These are phyloP conservation scores for Entomortierella beljakovae DNA, from an alignment of 192 early-diverging fungal genomes.

Conservation along the genomic window DNA sequence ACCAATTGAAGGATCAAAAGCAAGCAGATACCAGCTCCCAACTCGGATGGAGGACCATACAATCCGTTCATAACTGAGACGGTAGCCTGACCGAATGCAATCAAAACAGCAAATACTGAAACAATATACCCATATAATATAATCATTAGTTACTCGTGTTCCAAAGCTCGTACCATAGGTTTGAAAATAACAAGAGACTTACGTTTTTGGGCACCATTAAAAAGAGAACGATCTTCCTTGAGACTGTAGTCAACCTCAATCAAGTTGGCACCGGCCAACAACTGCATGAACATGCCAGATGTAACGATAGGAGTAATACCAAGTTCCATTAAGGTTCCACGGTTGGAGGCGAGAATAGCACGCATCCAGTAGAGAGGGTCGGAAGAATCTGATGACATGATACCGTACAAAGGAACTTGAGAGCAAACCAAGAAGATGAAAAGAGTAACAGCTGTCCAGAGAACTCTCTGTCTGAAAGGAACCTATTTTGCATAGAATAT, in stretches of 20 bases:
- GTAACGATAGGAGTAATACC: conserved; percentile 99
- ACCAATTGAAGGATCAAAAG: conserved; percentile 97
- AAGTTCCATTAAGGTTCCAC: conserved; percentile 99
- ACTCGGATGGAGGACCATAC: conserved; percentile 95
- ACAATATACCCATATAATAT: conserved; percentile 25
- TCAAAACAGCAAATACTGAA: conserved; percentile 96
- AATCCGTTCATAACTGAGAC: conserved; percentile 98
- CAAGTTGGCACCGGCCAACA: conserved; percentile 97
- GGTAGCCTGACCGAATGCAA: conserved; percentile 98
- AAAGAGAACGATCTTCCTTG: conserved; percentile 98
- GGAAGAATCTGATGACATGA: conserved; percentile 99
- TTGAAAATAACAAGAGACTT: conserved; percentile 13
- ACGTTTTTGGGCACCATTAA: conserved; percentile 99
- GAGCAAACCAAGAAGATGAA: conserved; percentile 99
- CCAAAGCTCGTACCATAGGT: neutral
- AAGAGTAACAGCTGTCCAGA: conserved; percentile 99
- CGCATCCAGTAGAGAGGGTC: conserved; percentile 99
- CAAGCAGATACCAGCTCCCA: conserved; percentile 97
- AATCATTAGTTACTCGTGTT: neutral
- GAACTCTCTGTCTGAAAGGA: conserved; percentile 97
- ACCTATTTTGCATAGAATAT: conserved; percentile 64
- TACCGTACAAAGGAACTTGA: conserved; percentile 99
- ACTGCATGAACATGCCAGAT: conserved; percentile 99
- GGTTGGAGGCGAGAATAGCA: conserved; percentile 99
- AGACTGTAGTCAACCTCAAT: conserved; percentile 99